These are phyloP conservation scores for Metarhizium rileyi DNA, from an alignment of 2,329 filamentous ascomycete genomes.

Conservation along the genomic window DNA sequence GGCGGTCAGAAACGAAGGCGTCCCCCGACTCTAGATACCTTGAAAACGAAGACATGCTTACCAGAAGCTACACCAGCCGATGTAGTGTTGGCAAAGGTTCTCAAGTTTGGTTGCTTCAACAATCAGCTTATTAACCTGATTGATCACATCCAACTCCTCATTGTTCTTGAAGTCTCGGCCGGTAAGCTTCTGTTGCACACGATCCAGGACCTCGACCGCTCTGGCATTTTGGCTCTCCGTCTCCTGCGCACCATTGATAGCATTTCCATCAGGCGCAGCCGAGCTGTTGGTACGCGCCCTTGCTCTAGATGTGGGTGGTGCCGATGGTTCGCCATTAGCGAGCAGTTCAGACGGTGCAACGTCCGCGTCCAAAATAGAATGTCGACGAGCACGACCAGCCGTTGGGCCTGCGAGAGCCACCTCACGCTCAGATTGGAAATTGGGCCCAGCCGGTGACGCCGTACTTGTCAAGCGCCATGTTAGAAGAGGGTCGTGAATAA, in stretches of 20 bases:
- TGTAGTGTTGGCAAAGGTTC: constrained; percentile 97
- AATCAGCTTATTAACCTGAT: constrained; percentile 90
- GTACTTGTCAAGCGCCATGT: constrained; percentile 80
- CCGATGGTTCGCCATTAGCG: constrained; percentile 33
- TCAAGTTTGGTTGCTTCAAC: constrained; percentile 93
- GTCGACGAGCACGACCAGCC: constrained; percentile 47
- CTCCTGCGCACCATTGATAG: constrained; percentile 33
- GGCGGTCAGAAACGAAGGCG: not conserved
- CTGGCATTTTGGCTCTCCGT: constrained; percentile 85
- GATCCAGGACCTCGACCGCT: constrained; percentile 80
- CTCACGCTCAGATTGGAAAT: constrained; percentile 54
- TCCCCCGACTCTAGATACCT: not conserved
- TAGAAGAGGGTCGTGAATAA: constrained; percentile 97
- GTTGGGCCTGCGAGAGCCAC: constrained; percentile 38
- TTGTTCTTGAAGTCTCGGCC: constrained; percentile 82
- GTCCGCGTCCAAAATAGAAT: constrained; percentile 59
- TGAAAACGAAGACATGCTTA: constrained; percentile 27
- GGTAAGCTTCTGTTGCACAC: constrained; percentile 92
- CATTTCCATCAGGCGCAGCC: constrained; percentile 25
- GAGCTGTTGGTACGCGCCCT: constrained; percentile 54
- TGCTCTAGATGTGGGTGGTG: constrained; percentile 36
- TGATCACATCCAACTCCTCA: constrained; percentile 75
- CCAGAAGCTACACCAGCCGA: constrained; percentile 99
- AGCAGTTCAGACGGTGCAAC: constrained; percentile 50
- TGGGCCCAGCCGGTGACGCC: constrained; percentile 53